Base-by-base conservation (phyloP, 2,329 filamentous ascomycete species). In the Cryphonectria parasitica region DNA sequence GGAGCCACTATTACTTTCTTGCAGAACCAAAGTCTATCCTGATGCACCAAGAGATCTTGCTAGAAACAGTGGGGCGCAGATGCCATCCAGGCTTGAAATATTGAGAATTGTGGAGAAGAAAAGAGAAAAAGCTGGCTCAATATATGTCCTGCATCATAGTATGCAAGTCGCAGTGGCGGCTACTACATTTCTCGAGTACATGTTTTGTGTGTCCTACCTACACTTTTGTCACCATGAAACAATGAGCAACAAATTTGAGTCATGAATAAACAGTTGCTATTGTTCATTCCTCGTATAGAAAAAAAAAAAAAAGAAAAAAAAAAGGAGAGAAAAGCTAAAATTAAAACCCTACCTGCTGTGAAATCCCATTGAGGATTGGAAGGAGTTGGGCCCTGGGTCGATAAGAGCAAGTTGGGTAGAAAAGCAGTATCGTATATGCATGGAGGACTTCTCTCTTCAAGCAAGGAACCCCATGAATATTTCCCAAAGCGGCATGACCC, bases 1-100 rank as follows among this genome's bases (percentile, higher is more conserved):
- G 54, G 54, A 58, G 54, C 54, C 54, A 58, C 28, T 58, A 58
- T 28, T 58, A 58, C 19, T 31, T 58, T 58, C 54, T 31, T 31
- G 25, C 54, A 58, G 54, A 17, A 8, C 31, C 25, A 3, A 31
- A 34, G 52, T 56, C 52, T 4, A 28, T 11, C 11, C 11, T 2
- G 6, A 54, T 2, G n/a, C 11, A 54, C n/a, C 52, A n/a, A 6
- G 25, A 0, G n/a, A 56, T 10, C 2, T 49, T 22, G 22, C 6
- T 19, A 22, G 19, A n/a, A 49, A 49, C 22, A 49, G 45, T 10
- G 22, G 45, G 19, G 52, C 13, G 13, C 25, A 2, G 25, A 56
- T 56, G 25, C 11, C 45, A 2, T n/a, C 6, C n/a, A 28, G 52
- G 52, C 13, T 28, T 28, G 25, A 28, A 15, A 4, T 56, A 56